Evolutionary conservation across 2,329 filamentous ascomycete species (phyloP), one percentile per base, ranked within the genome.

Genomic region (Calonectria naviculata): DNA sequence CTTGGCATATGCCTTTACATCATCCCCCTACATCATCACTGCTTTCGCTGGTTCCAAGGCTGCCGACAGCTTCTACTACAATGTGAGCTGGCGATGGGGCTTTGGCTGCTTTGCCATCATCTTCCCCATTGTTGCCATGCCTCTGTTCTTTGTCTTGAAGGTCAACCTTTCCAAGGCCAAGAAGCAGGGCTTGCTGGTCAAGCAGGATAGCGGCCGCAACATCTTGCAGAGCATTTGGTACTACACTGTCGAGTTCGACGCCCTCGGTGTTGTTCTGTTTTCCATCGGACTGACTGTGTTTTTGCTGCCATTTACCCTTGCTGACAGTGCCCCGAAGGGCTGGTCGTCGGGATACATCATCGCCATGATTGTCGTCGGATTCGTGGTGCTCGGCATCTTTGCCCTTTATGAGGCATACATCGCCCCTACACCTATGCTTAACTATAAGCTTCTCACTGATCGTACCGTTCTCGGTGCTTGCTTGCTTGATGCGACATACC

Each of bases 51-150:
- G 76, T 4, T 70, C 77, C 28, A 77, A 78, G 60, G 74, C 77
- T 0, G 74, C 77, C 1, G 75, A 78, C 41, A 71, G 68, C 5
- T 79, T 78, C 67, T 73, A 77, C 38, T 65, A 61, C 17, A 71
- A 78, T 28, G 70, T 64, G 8, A 71, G 68, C n/a, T 78, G 77
- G 76, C 67, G 75, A 60, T 78, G 78, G 76, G 77, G 76, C 29
- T 93, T 91, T 76, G 92, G 90, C 47, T 87, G 87, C 72, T 94
- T 92, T 82, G 86, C 89, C 56, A 91, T 94, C 74, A 87, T 93
- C 72, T 84, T 91, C 8, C 91, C 92, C 1, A 82, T 89, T 28
- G 87, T 91, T 49, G 89, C 88, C 41, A 70, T 89, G 19, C 92
- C 92, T 0, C 84, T 93, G 52, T 88, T 89, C 41, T 76, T 85